Evolutionary conservation across 2,329 filamentous ascomycete genomes (phyloP).

Genomic region (Xylariomycetidae sp.): DNA sequence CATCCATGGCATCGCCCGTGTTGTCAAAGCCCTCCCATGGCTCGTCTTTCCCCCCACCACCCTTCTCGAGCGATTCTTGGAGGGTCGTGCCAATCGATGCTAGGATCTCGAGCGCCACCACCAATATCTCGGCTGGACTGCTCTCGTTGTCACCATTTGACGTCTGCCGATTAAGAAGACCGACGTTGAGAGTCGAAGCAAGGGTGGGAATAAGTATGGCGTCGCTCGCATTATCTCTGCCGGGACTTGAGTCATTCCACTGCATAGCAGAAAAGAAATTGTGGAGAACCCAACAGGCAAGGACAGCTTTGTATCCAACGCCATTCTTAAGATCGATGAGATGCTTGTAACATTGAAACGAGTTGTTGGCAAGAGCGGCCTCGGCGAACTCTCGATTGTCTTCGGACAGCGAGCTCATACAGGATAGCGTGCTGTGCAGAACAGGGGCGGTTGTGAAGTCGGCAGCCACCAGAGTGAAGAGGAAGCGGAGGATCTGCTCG

Average conservation of each 20-base stretch:
- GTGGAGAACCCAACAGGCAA: conserved; percentile 58
- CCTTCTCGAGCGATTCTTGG: conserved; percentile 45
- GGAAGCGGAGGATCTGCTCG: conserved; percentile 44
- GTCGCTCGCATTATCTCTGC: conserved; percentile 45
- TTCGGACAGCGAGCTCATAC: conserved; percentile 55
- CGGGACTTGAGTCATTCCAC: conserved; percentile 48
- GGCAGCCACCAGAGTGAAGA: conserved; percentile 47
- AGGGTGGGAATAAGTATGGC: conserved; percentile 45
- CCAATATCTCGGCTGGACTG: conserved; percentile 41
- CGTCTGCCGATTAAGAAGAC: conserved; percentile 20
- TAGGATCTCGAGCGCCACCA: conserved; percentile 56
- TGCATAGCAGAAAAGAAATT: conserved; percentile 53
- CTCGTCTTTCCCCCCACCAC: conserved; percentile 29
- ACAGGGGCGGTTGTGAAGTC: conserved; percentile 36
- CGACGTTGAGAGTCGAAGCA: conserved; percentile 32
- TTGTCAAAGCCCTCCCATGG: conserved; percentile 36
- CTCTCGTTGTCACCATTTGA: conserved; percentile 33
- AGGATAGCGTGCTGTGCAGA: conserved; percentile 46
- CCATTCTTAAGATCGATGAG: conserved; percentile 45
- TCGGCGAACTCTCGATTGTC: conserved; percentile 52
- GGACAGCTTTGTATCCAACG: conserved; percentile 45
- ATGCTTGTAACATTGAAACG: conserved; percentile 42
- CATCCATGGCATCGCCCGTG: conserved; percentile 31
- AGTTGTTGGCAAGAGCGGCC: conserved; percentile 46
- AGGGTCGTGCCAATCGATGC: conserved; percentile 60